Conservation (phyloP, 2,329 filamentous ascomycete genomes). For the Pseudocercospora cruenta region DNA sequence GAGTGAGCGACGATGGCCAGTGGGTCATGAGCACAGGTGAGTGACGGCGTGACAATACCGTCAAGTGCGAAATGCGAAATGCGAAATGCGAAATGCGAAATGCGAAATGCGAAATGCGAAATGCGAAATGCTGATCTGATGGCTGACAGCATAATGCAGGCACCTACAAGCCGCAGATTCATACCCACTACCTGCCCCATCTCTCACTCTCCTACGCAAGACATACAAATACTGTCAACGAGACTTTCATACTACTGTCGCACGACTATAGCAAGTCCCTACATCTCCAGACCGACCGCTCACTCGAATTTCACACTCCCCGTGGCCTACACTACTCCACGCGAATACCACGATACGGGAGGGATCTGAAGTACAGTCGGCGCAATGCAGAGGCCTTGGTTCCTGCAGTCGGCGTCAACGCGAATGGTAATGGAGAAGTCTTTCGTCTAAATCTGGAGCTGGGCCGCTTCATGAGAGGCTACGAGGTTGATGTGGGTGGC, state of each 20-base stretch:
- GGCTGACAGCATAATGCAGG: conserved; percentile 45
- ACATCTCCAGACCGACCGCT: conserved; percentile 88
- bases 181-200: conserved; percentile 92
- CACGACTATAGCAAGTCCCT: conserved; percentile 92
- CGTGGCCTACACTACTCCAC: conserved; percentile 85
- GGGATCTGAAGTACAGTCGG: conserved; percentile 83
- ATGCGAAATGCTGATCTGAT: conserved; percentile 29
- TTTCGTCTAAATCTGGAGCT: conserved; percentile 90
- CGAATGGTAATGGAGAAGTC: conserved; percentile 85
- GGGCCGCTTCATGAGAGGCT: conserved; percentile 91
- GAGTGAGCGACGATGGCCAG: conserved; percentile 90
- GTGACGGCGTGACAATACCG: not conserved
- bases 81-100: conserved; percentile 6
- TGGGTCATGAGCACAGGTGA: conserved; percentile 95
- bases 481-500: conserved; percentile 85
- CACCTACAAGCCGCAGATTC: conserved; percentile 80
- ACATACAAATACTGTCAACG: conserved; percentile 89
- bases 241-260: conserved; percentile 85
- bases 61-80: not conserved
- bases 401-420: conserved; percentile 83
- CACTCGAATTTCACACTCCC: conserved; percentile 89
- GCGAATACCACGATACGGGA: conserved; percentile 89
- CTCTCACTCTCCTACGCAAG: conserved; percentile 90
- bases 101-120: conserved; percentile 5
- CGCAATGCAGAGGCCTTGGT: conserved; percentile 82